Percentiles rank a stretch among this genome's conserved stretches.
phyloP scores from a whole-genome alignment of 2,329 filamentous ascomycete species.

The Microsporum audouinii region DNA sequence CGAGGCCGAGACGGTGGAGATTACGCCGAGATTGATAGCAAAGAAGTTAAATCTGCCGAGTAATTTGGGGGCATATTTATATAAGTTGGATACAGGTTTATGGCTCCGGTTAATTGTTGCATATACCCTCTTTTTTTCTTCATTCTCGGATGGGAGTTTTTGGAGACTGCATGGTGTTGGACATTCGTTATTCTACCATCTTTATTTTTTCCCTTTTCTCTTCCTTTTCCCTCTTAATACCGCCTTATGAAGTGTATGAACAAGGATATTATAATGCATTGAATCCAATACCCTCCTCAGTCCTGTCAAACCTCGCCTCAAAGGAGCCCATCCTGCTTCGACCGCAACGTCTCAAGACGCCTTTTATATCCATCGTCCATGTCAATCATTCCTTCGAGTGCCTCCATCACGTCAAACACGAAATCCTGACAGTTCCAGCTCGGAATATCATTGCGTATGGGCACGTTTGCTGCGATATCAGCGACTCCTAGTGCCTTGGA shows the following conservation, averaged over 20 bases:
- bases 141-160: neutral
- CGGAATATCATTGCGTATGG: constrained; percentile 16
- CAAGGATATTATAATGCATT: neutral
- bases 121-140: neutral
- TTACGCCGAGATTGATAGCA: constrained; percentile 55
- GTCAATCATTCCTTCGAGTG: constrained; percentile 12
- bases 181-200: neutral
- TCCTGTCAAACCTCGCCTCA: neutral
- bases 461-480: constrained; percentile 11
- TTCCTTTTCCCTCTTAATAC: neutral
- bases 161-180: neutral
- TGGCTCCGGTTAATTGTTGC: constrained; percentile 41
- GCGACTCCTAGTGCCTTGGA: constrained; percentile 11
- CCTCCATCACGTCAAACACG: constrained; percentile 19
- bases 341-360: neutral
- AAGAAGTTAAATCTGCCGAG: constrained; percentile 19
- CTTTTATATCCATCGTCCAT: constrained; percentile 9
- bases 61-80: neutral
- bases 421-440: constrained; percentile 22
- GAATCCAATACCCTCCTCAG: neutral
- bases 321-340: neutral
- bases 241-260: neutral
- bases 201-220: neutral
- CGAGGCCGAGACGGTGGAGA: constrained; percentile 25
- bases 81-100: constrained; percentile 19